These are phyloP conservation scores for Eleusine coracana DNA, from an alignment of 176 grass and related monocot species.

Conservation along the genomic window DNA sequence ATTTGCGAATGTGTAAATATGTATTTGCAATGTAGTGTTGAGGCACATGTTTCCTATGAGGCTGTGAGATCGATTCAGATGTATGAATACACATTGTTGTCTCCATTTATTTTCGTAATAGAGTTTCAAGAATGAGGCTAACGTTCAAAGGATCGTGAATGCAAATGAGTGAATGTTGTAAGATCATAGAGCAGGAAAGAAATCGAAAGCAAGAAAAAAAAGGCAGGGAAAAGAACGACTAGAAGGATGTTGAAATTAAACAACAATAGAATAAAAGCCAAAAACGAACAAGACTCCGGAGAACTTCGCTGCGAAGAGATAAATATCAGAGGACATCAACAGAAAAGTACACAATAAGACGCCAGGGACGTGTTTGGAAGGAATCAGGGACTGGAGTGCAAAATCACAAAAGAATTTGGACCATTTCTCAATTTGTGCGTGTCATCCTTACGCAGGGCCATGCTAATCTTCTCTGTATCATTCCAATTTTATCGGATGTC, in stretches of 20 bases:
- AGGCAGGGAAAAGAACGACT: no score
- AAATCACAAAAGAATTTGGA: not conserved
- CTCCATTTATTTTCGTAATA: not conserved
- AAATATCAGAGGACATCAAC: no score
- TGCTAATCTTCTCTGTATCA: constrained; percentile 42
- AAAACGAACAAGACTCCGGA: no score
- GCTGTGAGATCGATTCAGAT: not conserved
- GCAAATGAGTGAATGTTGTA: not conserved
- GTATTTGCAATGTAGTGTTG: not conserved
- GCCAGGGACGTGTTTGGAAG: not conserved
- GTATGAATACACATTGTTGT: not conserved
- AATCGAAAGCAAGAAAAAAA: not conserved
- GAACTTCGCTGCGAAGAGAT: no score
- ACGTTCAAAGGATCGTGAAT: not conserved
- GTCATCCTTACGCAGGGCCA: constrained; percentile 28
- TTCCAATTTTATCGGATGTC: constrained; percentile 20
- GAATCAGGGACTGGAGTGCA: not conserved
- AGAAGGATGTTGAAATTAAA: no score
- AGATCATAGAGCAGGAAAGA: not conserved
- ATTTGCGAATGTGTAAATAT: not conserved
- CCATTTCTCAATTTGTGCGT: constrained; percentile 37
- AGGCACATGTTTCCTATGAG: not conserved
- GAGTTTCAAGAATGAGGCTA: not conserved
- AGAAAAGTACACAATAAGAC: no score
- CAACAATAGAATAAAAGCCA: no score